Percentiles rank a stretch among this genome's conserved stretches.
These are phyloP conservation scores for Aspergillus asperescens DNA, from an alignment of 495 filamentous ascomycete species.

Conservation along the genomic window DNA sequence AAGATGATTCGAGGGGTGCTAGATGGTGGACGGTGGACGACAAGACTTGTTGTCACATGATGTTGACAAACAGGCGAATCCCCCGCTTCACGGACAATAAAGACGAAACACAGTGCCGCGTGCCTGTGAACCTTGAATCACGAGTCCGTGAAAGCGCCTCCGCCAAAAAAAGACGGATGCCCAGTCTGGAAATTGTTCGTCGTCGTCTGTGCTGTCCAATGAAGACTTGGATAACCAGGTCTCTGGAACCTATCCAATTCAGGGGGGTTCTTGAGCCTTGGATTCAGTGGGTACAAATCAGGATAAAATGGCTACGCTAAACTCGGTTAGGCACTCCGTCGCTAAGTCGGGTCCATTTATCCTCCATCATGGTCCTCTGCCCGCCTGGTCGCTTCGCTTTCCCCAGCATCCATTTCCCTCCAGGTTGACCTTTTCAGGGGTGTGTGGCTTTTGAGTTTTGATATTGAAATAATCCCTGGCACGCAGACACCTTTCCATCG, in stretches of 20 bases:
- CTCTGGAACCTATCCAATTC: background rate
- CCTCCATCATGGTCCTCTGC: too few relatives aligned
- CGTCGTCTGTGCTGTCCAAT: background rate
- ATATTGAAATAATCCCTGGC: background rate
- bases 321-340: slow-evolving; percentile 4
- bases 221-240: background rate
- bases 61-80: background rate
- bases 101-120: background rate
- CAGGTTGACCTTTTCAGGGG: slow-evolving; percentile 10
- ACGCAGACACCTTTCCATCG: slow-evolving; percentile 3
- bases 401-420: slow-evolving; percentile 9
- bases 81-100: slow-evolving; percentile 4
- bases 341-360: too few relatives aligned
- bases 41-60: background rate
- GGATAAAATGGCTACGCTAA: too few relatives aligned
- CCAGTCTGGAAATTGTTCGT: background rate
- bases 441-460: background rate
- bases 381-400: slow-evolving; percentile 10
- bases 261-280: too few relatives aligned
- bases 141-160: background rate
- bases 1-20: background rate
- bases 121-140: background rate
- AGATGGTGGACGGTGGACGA: background rate
- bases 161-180: background rate
- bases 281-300: too few relatives aligned